A percentile compares a stretch with the other conserved stretches of the same genome.
Evolutionary conservation across 2,329 filamentous ascomycete species (phyloP).

Genomic region (Ophiostoma pallidulum): DNA sequence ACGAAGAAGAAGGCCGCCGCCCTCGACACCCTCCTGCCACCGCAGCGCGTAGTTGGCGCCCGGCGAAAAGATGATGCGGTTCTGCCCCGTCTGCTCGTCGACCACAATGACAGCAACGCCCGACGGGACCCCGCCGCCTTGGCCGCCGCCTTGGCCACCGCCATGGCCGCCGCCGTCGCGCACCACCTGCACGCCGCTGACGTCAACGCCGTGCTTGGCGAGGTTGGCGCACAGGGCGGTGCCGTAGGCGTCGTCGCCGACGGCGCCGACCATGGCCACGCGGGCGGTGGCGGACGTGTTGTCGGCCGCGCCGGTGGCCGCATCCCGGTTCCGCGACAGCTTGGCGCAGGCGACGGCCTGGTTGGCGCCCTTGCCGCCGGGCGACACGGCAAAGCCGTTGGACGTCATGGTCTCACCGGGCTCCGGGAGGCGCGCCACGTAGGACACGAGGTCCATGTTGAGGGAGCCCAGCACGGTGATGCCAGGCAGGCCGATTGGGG

Average conservation of each 20-base stretch:
- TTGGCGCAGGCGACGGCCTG: conserved; percentile 85
- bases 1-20: too few species aligned
- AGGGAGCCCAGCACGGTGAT: conserved; percentile 88
- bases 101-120: conserved; percentile 70
- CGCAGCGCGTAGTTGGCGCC: conserved; percentile 54
- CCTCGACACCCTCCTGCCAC: conserved; percentile 26
- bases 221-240: conserved; percentile 50
- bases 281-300: conserved; percentile 25
- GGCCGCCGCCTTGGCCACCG: too few species aligned
- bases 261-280: conserved; percentile 65
- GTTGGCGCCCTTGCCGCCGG: conserved; percentile 92
- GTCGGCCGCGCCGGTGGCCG: conserved; percentile 25
- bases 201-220: conserved; percentile 51
- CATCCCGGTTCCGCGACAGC: conserved; percentile 54
- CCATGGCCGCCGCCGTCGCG: too few species aligned
- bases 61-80: conserved; percentile 64
- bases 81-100: conserved; percentile 62
- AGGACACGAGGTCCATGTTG: conserved; percentile 87
- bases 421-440: conserved; percentile 71
- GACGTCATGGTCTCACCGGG: conserved; percentile 84
- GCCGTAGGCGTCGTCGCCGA: conserved; percentile 61
- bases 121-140: conserved; percentile 53
- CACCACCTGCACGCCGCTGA: conserved; percentile 37
- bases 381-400: conserved; percentile 65
- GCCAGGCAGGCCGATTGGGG: conserved; percentile 27